Conservation (phyloP, 805 yeast genomes). For the Starmera amethionina region DNA sequence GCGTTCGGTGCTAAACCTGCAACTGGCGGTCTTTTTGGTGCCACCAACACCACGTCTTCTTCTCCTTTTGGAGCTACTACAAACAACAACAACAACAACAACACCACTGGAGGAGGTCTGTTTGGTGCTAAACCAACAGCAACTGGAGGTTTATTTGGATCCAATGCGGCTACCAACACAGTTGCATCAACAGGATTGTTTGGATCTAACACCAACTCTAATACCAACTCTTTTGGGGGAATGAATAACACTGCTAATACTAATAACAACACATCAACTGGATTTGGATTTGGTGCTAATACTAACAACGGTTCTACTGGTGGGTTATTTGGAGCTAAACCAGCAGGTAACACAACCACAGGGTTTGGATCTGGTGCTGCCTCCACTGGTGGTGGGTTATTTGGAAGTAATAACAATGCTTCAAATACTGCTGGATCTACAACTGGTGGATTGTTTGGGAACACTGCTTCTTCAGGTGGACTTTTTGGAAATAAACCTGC, state of each 20-base stretch:
- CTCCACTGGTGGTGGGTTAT: conserved; percentile 27
- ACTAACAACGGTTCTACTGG: conserved; percentile 15
- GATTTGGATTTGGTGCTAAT: neutral
- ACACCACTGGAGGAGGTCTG: conserved; percentile 16
- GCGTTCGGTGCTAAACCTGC: conserved; percentile 2
- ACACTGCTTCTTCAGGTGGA: conserved; percentile 18
- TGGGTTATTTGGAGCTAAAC: conserved; percentile 29
- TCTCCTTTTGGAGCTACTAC: conserved; percentile 7
- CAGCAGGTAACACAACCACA: conserved; percentile 7
- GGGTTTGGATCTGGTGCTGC: conserved; percentile 3
- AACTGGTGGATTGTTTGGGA: conserved; percentile 23
- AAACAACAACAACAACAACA: conserved; percentile 2
- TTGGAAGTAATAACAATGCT: conserved; percentile 22
- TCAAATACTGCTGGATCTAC: conserved; percentile 6
- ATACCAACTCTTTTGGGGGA: conserved; percentile 25
- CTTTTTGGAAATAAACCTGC: conserved; percentile 20
- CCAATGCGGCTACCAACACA: conserved; percentile 5
- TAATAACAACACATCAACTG: conserved; percentile 10
- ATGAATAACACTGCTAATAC: conserved; percentile 10
- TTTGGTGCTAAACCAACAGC: conserved; percentile 16
- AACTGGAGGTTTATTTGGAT: conserved; percentile 24
- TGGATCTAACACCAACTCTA: conserved; percentile 5
- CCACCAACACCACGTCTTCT: conserved; percentile 7
- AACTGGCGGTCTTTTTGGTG: conserved; percentile 1
- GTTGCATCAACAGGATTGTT: conserved; percentile 2